Percentiles rank a stretch among this genome's conserved stretches.
These are phyloP conservation scores for Cucumis cinereus DNA, from an alignment of 306 rosid genomes.

Conservation along the genomic window DNA sequence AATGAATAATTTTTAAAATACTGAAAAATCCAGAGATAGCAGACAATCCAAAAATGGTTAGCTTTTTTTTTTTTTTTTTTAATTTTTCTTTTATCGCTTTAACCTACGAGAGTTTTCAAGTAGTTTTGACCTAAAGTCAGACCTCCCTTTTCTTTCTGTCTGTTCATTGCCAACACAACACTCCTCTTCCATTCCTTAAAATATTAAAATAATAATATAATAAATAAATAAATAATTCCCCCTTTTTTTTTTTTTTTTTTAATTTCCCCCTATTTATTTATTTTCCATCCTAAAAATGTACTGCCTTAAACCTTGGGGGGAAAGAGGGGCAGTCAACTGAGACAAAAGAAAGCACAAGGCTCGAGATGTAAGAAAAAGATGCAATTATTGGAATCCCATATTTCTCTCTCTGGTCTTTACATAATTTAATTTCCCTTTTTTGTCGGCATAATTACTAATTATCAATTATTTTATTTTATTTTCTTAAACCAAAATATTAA, in stretches of 20 bases:
- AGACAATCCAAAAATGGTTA: not conserved
- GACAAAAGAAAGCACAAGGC: constrained; percentile 7
- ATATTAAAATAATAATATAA: not conserved
- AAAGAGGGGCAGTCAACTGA: not conserved
- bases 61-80: too few relatives aligned
- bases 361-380: constrained; percentile 9
- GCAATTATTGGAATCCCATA: constrained; percentile 4
- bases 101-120: not conserved
- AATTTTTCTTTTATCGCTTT: not conserved
- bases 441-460: not conserved
- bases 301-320: constrained; percentile 9
- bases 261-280: not conserved
- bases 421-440: not conserved
- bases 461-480: not conserved
- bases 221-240: not conserved
- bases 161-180: constrained; percentile 4
- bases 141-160: not conserved
- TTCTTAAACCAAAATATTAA: not conserved
- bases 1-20: not conserved
- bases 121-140: constrained; percentile 8
- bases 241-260: too few relatives aligned
- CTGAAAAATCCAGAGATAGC: not conserved
- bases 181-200: not conserved
- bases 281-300: not conserved
- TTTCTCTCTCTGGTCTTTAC: not conserved